Evolutionary conservation across 768 basidiomycete genomes (phyloP), one percentile per base, ranked within the genome.

Genomic region (Saitozyma podzolica): DNA sequence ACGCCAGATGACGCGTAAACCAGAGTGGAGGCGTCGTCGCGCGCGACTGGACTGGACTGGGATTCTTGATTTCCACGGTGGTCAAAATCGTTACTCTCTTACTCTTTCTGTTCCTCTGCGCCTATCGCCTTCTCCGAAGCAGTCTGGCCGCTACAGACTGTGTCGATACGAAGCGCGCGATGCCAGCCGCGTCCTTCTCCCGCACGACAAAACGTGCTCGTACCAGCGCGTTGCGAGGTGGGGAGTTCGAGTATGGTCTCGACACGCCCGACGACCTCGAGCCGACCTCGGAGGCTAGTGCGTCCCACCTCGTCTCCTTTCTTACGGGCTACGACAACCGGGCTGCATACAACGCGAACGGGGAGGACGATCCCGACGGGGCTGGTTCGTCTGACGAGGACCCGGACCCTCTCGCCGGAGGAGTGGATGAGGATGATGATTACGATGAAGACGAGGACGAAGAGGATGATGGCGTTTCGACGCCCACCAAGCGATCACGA

Each of bases 281-380:
- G 9, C 29, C 29, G 29, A 62, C 49, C 9, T 20, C n/a, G 9
- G 62, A 64, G 14, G 59, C 58, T 48, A 65, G 54, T 50, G 71
- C 71, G 17, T 75, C 74, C 0, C 74, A 75, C 50, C 62, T 75
- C 8, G 65, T 75, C 40, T 75, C 74, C 9, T 75, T 75, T 54
- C 58, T 75, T 11, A 75, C 71, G 14, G 72, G 69, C 6, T 75
- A 75, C 52, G 71, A 70, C 29, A 53, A 63, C 19, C 61, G 29
- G 29, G 45, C 45, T 17, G 45, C 50, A 53, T 52, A 59, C 19
- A 10, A 53, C 2, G 68, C 65, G 0, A 17, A 56, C 19, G 50
- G 54, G 20, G 60, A 56, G 14, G 67, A 62, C 41, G 57, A 50
- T 40, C 49, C 56, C 9, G 59, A 41, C 39, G 41, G 40, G 54